These are phyloP conservation scores for Oryza meridionalis DNA, from an alignment of 176 grass and related monocot species.

Conservation along the genomic window DNA sequence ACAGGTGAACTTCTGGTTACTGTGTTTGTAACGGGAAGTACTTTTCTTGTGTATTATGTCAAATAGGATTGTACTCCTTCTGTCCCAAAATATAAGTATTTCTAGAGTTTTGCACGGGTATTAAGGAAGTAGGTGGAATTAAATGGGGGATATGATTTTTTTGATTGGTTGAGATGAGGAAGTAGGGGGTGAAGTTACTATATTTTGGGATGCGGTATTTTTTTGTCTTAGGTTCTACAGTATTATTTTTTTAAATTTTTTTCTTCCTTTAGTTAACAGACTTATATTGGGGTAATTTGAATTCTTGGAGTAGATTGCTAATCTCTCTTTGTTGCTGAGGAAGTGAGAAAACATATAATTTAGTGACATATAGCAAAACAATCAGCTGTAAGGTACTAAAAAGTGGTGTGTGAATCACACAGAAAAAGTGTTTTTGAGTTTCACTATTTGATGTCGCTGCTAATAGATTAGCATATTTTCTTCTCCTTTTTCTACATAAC, in stretches of 20 bases:
- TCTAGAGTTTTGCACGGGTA: too few species aligned
- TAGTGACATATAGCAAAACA: background rate
- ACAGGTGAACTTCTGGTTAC: background rate
- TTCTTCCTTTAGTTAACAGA: background rate
- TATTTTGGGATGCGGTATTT: too few species aligned
- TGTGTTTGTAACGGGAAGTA: slow-evolving; percentile 17
- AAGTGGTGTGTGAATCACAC: background rate
- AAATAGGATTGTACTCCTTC: background rate
- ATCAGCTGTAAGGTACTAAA: background rate
- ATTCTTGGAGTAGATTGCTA: slow-evolving; percentile 21
- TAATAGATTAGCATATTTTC: background rate
- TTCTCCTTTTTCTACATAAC: background rate
- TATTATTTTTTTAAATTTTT: background rate
- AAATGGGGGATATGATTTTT: too few species aligned
- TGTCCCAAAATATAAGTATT: too few species aligned
- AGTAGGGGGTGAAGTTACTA: too few species aligned
- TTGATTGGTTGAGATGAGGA: too few species aligned
- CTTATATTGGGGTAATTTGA: background rate
- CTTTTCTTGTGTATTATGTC: slow-evolving; percentile 13
- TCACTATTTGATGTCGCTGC: background rate
- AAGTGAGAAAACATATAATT: background rate
- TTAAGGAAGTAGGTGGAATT: too few species aligned
- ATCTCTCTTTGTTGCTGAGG: background rate
- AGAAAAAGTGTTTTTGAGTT: slow-evolving; percentile 20
- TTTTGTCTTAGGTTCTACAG: background rate